Evolutionary conservation across 2,329 filamentous ascomycete species (phyloP).

Genomic region (Aspergillus sp.): DNA sequence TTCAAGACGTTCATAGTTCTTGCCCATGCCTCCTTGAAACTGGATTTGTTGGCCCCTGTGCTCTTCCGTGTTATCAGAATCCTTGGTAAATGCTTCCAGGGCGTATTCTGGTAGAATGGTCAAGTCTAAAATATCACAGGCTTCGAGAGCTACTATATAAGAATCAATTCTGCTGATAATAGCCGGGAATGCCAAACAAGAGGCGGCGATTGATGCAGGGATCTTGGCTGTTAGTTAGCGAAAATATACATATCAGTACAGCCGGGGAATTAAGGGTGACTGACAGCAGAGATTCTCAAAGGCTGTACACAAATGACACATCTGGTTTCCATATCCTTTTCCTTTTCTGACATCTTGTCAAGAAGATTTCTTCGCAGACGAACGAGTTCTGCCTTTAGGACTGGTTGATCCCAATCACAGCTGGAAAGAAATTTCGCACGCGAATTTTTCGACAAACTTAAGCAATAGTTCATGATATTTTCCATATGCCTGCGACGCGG

Average conservation of each 20-base stretch:
- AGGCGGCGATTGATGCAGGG: conserved; percentile 63
- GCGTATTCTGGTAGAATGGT: conserved; percentile 64
- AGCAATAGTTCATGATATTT: conserved; percentile 78
- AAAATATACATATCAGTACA: neutral
- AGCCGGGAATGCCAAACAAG: conserved; percentile 72
- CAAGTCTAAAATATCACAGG: conserved; percentile 61
- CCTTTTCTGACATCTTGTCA: conserved; percentile 58
- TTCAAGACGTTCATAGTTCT: conserved; percentile 91
- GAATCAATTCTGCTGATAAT: conserved; percentile 81
- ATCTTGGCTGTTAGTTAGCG: conserved; percentile 48
- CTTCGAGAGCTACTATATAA: conserved; percentile 74
- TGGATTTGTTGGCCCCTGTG: conserved; percentile 64
- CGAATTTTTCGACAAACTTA: conserved; percentile 66
- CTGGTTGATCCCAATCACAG: conserved; percentile 70
- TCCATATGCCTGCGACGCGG: conserved; percentile 42
- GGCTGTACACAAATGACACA: conserved; percentile 75
- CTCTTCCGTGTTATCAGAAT: conserved; percentile 78
- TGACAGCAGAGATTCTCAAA: conserved; percentile 69
- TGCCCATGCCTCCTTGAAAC: conserved; percentile 79
- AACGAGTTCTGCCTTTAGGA: conserved; percentile 70
- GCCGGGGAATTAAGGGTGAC: conserved; percentile 24
- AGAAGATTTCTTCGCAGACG: conserved; percentile 78
- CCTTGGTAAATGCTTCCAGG: conserved; percentile 87
- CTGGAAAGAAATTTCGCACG: conserved; percentile 41
- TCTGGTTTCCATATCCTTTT: conserved; percentile 39